Conservation (phyloP, 805 yeast genomes). For the Hanseniaspora clermontiae region DNA sequence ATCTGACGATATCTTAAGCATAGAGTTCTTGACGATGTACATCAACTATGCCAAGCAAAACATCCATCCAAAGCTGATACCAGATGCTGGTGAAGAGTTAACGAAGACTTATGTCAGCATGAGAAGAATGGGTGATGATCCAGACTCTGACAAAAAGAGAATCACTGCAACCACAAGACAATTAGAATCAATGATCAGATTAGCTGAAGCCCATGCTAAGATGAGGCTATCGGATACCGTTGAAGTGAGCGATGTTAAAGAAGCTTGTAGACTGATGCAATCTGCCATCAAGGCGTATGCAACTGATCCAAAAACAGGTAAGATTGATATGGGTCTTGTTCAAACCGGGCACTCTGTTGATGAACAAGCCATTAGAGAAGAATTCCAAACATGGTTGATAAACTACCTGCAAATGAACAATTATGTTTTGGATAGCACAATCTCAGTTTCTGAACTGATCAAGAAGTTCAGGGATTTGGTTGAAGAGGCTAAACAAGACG, state of each 20-base stretch:
- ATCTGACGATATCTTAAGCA: constrained; percentile 48
- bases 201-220: constrained; percentile 94
- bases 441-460: constrained; percentile 48
- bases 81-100: constrained; percentile 68
- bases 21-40: constrained; percentile 75
- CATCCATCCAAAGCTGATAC: constrained; percentile 64
- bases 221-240: constrained; percentile 71
- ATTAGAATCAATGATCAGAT: constrained; percentile 86
- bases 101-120: constrained; percentile 83
- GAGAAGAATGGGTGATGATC: constrained; percentile 89
- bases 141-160: constrained; percentile 71
- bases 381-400: constrained; percentile 32
- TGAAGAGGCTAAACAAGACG: constrained; percentile 23
- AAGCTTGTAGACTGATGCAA: constrained; percentile 83
- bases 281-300: constrained; percentile 96
- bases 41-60: constrained; percentile 90
- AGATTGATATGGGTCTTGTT: constrained; percentile 92
- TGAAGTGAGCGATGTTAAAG: constrained; percentile 69
- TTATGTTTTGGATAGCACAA: constrained; percentile 20
- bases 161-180: constrained; percentile 98
- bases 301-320: constrained; percentile 91
- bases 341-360: constrained; percentile 91
- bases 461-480: constrained; percentile 50
- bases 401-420: constrained; percentile 1
- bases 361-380: constrained; percentile 68